Base-by-base conservation (phyloP, 768 basidiomycete species). In the Lentinula guzmanii region DNA sequence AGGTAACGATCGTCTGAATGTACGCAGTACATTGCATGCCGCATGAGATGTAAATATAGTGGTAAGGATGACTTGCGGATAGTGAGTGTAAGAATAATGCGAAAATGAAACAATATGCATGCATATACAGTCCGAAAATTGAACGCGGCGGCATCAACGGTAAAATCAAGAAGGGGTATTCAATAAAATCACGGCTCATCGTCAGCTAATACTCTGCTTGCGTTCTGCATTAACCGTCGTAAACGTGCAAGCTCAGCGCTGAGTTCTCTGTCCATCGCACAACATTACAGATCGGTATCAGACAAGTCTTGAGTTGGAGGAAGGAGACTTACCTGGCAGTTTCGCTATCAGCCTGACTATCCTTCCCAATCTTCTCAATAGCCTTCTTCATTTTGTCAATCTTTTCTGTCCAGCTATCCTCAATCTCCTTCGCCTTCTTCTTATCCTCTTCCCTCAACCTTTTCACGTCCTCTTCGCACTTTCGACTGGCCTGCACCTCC, bases 191-290 rank as follows among this genome's bases (percentile, higher is more conserved):
- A 34, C 37, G 37, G 45, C 43, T 48, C 48, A 35, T 43, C 45
- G 18, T 35, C 24, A 59, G 58, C 33, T 33, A 51, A 7, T 24
- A 33, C 55, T 43, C 72, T 75, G 1, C 78, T 75, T 66, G 82
- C 79, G 43, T 75, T 73, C 67, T 83, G 87, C 85, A 93, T 91
- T 43, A 93, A 78, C 65, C 90, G 80, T 68, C 87, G 79, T 68
- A 93, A 74, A 61, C 89, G 79, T 53, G 83, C 81, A 50, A 92
- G 76, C 70, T 92, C 90, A 33, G 77, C 75, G 5, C 87, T 75
- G 34, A 91, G 71, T 35, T 75, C 73, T 67, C 89, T 90, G 66
- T 31, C 58, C 41, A 62, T 48, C 37, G 64, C 16, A 57, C 37
- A 39, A 59, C 58, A 69, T 54, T 53, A 52, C 56, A 42, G 62